Conservation (phyloP, 2,329 filamentous ascomycete species). For the Rhytidhysteron rufulum region DNA sequence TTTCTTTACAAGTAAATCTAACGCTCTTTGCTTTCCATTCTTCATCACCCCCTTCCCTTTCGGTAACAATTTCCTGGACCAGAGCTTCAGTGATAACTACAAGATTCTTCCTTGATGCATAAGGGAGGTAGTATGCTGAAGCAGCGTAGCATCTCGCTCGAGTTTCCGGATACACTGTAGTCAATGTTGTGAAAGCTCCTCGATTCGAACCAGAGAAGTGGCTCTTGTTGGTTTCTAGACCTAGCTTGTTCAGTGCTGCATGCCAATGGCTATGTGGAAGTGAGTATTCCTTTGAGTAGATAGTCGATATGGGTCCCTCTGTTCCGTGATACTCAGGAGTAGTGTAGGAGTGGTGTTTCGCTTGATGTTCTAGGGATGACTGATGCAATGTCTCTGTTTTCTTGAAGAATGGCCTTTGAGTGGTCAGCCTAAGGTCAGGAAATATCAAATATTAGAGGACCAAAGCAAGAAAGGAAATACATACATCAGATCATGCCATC, state of each 20-base stretch:
- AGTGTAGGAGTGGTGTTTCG: conserved; percentile 18
- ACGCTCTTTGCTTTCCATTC: conserved; percentile 7
- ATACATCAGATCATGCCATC: conserved; percentile 46
- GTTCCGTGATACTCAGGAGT: conserved; percentile 22
- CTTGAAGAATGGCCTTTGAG: conserved; percentile 54
- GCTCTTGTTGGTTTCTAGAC: conserved; percentile 33
- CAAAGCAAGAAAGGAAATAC: conserved; percentile 54
- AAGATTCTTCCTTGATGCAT: conserved; percentile 17
- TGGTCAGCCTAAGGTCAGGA: too few species aligned
- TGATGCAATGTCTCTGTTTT: conserved; percentile 44
- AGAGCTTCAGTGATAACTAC: conserved; percentile 15
- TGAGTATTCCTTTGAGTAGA: conserved; percentile 34
- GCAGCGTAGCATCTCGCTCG: conserved; percentile 41
- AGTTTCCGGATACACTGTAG: conserved; percentile 30
- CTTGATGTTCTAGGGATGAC: conserved; percentile 21
- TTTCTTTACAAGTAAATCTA: conserved; percentile 2
- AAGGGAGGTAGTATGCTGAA: conserved; percentile 39
- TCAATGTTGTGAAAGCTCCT: conserved; percentile 38
- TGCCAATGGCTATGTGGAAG: conserved; percentile 47
- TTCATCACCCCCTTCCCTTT: conserved; percentile 1
- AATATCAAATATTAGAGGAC: conserved; percentile 61
- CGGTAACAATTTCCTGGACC: conserved; percentile 10
- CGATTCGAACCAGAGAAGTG: conserved; percentile 40
- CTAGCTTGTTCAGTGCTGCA: conserved; percentile 34
- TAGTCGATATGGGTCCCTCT: conserved; percentile 33